These are phyloP conservation scores for Trichoderma brevicompactum DNA, from an alignment of 2,329 filamentous ascomycete genomes.

Conservation along the genomic window DNA sequence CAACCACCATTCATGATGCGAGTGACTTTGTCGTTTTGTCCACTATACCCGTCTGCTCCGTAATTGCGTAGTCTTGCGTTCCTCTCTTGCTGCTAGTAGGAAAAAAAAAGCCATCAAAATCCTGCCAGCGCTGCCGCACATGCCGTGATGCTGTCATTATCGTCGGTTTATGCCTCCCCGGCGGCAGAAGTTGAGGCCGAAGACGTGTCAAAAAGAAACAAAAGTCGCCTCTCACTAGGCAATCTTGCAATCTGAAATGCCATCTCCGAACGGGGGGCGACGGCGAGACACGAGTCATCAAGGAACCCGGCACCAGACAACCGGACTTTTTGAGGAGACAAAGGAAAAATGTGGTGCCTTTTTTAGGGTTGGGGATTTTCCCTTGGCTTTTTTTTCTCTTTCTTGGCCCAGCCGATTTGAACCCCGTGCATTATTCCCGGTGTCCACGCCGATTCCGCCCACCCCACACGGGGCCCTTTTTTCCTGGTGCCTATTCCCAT, in stretches of 20 bases:
- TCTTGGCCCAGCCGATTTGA: too few species aligned
- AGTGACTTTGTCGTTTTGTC: too few species aligned
- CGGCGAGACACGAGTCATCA: constrained; percentile 9
- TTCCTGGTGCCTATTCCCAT: neutral
- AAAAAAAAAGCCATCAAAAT: neutral
- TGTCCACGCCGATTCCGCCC: constrained; percentile 15
- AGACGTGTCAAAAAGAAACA: neutral
- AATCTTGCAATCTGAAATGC: constrained; percentile 4
- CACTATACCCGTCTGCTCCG: too few species aligned
- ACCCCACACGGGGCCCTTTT: constrained; percentile 2
- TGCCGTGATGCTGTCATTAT: neutral
- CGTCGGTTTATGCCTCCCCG: neutral
- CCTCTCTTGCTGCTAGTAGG: too few species aligned
- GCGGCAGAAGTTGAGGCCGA: constrained; percentile 21
- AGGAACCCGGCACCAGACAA: constrained; percentile 10
- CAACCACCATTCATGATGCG: too few species aligned
- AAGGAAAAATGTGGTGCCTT: constrained; percentile 1
- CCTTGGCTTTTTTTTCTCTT: too few species aligned
- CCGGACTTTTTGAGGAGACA: constrained; percentile 13
- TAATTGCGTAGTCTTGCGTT: too few species aligned
- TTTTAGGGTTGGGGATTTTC: neutral
- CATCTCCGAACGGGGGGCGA: neutral
- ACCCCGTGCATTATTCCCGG: constrained; percentile 24
- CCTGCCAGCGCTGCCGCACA: neutral
- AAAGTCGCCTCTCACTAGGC: neutral